Percentiles rank a stretch among this genome's conserved stretches.
Evolutionary conservation across 305 asterid genomes (phyloP).

Genomic region (Vinca major): DNA sequence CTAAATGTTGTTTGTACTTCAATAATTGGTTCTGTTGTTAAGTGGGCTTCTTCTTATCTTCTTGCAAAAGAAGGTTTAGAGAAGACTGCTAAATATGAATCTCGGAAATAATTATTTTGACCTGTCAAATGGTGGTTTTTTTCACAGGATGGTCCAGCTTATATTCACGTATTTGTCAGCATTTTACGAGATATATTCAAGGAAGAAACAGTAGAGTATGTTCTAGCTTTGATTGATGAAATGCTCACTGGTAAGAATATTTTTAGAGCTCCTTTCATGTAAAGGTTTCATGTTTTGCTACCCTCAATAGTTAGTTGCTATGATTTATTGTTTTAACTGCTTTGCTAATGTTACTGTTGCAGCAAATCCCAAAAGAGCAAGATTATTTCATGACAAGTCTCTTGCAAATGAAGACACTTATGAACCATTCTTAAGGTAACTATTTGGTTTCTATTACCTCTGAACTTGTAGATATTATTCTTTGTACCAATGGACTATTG

Average conservation of each 20-base stretch:
- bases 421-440: constrained; percentile 85
- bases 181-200: constrained; percentile 72
- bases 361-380: constrained; percentile 83
- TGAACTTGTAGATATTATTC: background rate
- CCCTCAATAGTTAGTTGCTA: background rate
- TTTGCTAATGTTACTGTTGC: constrained; percentile 23
- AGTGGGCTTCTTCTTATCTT: background rate
- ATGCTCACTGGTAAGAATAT: constrained; percentile 50
- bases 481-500: background rate
- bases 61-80: background rate
- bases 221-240: constrained; percentile 79
- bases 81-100: background rate
- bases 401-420: constrained; percentile 65
- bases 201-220: constrained; percentile 88
- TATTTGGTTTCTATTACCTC: constrained; percentile 16
- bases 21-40: background rate
- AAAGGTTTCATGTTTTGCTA: background rate
- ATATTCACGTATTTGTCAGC: constrained; percentile 62
- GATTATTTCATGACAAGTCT: constrained; percentile 68
- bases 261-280: background rate
- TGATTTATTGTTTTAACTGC: background rate
- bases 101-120: background rate
- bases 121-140: constrained; percentile 7
- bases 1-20: background rate
- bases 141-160: constrained; percentile 86